Evolutionary conservation across 176 grass and related monocot genomes (phyloP).

Genomic region (Hyparrhenia diplandra): DNA sequence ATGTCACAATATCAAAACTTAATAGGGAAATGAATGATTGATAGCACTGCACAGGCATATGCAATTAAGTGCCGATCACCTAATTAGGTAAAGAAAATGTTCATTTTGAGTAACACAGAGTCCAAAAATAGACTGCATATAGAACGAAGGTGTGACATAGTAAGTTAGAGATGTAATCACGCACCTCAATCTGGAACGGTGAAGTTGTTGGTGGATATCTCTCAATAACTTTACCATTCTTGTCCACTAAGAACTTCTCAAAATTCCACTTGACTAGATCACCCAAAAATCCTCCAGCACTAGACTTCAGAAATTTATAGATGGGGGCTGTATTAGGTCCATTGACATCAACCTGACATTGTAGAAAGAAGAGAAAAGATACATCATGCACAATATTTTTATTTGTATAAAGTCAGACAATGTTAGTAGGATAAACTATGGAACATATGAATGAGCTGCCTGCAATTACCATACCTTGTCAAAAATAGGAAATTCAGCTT

Average conservation of each 20-base stretch:
- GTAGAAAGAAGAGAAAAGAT: background rate
- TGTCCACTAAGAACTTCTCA: constrained; percentile 94
- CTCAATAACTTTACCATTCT: constrained; percentile 91
- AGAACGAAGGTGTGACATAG: background rate
- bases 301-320: constrained; percentile 92
- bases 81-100: background rate
- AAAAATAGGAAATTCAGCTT: constrained; percentile 99
- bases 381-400: constrained; percentile 1
- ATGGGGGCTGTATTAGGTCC: constrained; percentile 88
- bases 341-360: constrained; percentile 92
- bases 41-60: background rate
- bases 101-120: background rate
- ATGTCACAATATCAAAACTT: background rate
- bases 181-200: constrained; percentile 96
- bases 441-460: background rate
- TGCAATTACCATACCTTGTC: constrained; percentile 66
- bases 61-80: background rate
- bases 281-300: constrained; percentile 94
- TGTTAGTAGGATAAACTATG: background rate
- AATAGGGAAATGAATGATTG: background rate
- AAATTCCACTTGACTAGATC: constrained; percentile 99
- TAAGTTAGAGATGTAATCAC: constrained; percentile 16
- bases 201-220: constrained; percentile 98
- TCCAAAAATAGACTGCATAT: background rate
- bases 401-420: background rate